Base-by-base conservation (phyloP, 2,329 filamentous ascomycete genomes). In the Alternaria sp. region DNA sequence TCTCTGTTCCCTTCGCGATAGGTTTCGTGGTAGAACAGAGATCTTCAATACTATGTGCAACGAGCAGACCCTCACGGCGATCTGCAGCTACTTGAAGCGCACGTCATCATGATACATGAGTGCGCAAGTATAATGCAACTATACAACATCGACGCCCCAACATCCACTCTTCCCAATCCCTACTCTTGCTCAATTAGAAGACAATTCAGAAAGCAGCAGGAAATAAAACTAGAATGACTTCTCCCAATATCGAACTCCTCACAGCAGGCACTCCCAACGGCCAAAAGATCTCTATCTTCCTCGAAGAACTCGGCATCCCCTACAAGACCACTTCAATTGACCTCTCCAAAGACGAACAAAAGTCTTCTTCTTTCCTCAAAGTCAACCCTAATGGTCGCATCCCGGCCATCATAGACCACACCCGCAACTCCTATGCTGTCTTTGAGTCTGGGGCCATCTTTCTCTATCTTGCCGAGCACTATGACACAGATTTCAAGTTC, bases 381-480 rank as follows among this genome's bases (percentile, higher is more conserved):
- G 93, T 95, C 81, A 97, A 97, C 80, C 92, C 93, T 63, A 97
- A 97, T 77, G 92, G 92, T 66, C 90, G 92, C 69, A 95, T 97
- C 69, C 93, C 93, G 4, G 92, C 92, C 62, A 75, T 97, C 52
- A 93, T 91, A 8, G 93, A 96, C 80, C 66, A 71, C 46, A 91
- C 84, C 3, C 90, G 91, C 68, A 83, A 89, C 75, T 82, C 83
- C 34, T 91, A 95, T 73, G 83, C 85, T 57, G 77, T 96, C 20
- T 96, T 94, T 72, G 93, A 97, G 80, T 91, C 88, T 64, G 92
- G 91, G 58, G 87, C 89, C 61, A 94, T 96, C 72, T 81, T 95
- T 78, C 87, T 92, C 76, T 96, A 97, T 77, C 85, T 96, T 5
- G 87, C 89, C 22, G 90, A 93, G 58, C 86, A 87, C 63, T 96